A percentile compares a stretch with the other conserved stretches of the same genome.
Conservation (phyloP, 192 early-diverging fungal genomes). For the Haplosporangium gracile region DNA sequence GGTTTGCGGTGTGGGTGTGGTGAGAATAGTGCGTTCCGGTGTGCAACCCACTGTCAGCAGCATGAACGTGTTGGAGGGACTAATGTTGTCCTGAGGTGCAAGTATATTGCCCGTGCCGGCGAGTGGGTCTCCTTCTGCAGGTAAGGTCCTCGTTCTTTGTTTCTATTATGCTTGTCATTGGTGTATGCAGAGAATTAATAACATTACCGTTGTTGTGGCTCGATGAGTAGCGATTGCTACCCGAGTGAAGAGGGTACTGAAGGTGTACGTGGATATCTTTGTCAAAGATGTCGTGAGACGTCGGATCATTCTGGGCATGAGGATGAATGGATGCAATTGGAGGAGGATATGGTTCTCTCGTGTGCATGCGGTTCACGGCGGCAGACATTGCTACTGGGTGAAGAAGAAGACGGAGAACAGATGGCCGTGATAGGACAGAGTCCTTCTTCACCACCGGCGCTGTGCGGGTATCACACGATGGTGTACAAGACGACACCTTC, state of each 20-base stretch:
- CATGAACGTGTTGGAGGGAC: slow-evolving; percentile 49
- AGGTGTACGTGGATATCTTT: slow-evolving; percentile 16
- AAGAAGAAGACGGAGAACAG: not conserved
- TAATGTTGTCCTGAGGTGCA: slow-evolving; percentile 36
- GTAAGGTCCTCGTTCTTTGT: slow-evolving; percentile 11
- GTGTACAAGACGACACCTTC: slow-evolving; percentile 47
- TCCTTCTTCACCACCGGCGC: not conserved
- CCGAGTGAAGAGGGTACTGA: slow-evolving; percentile 2
- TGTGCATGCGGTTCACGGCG: slow-evolving; percentile 37
- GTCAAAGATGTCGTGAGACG: slow-evolving; percentile 29
- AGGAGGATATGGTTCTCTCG: not conserved
- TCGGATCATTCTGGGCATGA: slow-evolving; percentile 33
- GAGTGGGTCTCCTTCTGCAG: slow-evolving; percentile 43
- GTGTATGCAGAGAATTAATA: not conserved
- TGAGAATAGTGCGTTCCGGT: slow-evolving; percentile 50
- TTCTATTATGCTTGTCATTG: not conserved
- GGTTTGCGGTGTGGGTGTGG: slow-evolving; percentile 28
- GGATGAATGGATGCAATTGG: slow-evolving; percentile 24
- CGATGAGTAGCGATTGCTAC: slow-evolving; percentile 26
- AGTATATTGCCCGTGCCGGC: slow-evolving; percentile 25
- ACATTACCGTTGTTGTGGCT: not conserved
- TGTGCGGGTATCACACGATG: slow-evolving; percentile 50
- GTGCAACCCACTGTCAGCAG: slow-evolving; percentile 37
- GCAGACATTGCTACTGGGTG: not conserved
- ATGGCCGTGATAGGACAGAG: not conserved